Evolutionary conservation across 805 yeast genomes (phyloP), one percentile per base, ranked within the genome.

Genomic region (Yamadazyma kitorensis): DNA sequence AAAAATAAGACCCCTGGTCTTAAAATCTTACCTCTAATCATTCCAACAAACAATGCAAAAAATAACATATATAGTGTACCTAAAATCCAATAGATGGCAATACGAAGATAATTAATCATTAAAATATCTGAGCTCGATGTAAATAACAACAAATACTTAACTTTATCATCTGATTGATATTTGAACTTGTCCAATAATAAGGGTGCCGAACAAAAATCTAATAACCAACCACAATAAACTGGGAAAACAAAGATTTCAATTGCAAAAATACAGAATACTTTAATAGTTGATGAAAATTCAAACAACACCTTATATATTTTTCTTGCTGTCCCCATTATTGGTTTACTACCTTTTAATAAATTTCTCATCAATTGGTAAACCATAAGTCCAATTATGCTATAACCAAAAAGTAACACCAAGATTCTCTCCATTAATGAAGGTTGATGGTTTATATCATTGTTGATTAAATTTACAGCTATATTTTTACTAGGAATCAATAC

Each of bases 1-100:
- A 93, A 93, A 56, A 79, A 93, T 29, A 93, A 66, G 6, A 86
- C 96, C 9, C 98, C 99, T 0, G 84, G 82, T 36, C 99, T 74
- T 39, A 91, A 70, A 24, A 87, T 78, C 39, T 67, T 61, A 28
- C 73, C 64, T 41, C 98, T 71, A 14, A 81, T 72, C 88, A 88
- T 82, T 13, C 94, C 85, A 19, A 91, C 88, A 59, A 78, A 91
- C 31, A 83, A 63, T 1, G 97, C 95, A 62, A 93, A 80, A 48
- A 78, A 68, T 43, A 82, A 80, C 98, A 93, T 89, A 64, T 87
- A 93, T 9, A 71, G 44, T 0, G 96, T 87, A 5, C 98, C 98
- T 34, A 71, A 45, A 4, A 64, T 57, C 95, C 95, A 89, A 41
- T 66, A 66, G 3, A 59, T 17, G 6, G 51, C 42, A 3, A 49